Conservation (phyloP, 768 basidiomycete genomes). For the Tylopilus sp. region DNA sequence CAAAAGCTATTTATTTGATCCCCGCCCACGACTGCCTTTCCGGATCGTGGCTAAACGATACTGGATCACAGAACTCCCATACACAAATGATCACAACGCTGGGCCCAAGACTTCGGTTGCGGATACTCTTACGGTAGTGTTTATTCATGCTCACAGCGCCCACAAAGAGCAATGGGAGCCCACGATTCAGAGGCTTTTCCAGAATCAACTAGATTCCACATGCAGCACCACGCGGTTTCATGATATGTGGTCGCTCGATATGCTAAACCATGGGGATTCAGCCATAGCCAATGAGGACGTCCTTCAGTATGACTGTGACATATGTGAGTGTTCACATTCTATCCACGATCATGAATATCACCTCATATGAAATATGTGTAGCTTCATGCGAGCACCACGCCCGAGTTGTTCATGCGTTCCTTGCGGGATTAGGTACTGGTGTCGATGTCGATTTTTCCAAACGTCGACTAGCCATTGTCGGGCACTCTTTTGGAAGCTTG, state of each 20-base stretch:
- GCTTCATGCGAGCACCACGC: constrained; percentile 3
- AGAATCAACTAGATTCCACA: too few species aligned
- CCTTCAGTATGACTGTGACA: not conserved
- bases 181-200: not conserved
- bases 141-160: not conserved
- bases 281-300: constrained; percentile 6
- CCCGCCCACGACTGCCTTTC: constrained; percentile 10
- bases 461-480: not conserved
- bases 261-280: constrained; percentile 8
- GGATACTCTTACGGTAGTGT: constrained; percentile 2
- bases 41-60: constrained; percentile 10
- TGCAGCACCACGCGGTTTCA: not conserved
- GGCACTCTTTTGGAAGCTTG: constrained; percentile 2
- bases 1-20: constrained; percentile 6
- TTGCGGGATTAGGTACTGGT: constrained; percentile 1
- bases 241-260: constrained; percentile 3
- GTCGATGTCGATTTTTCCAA: constrained; percentile 8
- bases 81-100: not conserved
- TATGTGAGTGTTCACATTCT: not conserved
- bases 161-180: constrained; percentile 11
- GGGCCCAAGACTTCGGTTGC: not conserved
- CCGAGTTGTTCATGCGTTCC: constrained; percentile 4
- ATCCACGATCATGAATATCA: not conserved
- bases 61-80: not conserved
- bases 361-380: not conserved